Conservation (phyloP, 352 stramenopile genomes). For the Globisporangium takayamanum region DNA sequence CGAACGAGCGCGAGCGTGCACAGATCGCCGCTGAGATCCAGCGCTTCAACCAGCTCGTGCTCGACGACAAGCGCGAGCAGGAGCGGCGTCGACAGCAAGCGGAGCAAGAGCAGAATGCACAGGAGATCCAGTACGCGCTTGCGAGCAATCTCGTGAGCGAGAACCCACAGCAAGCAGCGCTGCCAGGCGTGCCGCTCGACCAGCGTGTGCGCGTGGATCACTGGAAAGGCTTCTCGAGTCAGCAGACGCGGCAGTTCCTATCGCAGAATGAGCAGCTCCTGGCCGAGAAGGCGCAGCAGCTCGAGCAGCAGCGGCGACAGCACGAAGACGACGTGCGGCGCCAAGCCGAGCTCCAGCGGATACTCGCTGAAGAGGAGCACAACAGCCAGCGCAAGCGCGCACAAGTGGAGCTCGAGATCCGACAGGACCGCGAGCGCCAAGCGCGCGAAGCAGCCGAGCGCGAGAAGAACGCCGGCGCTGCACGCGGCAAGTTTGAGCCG, state of each 20-base stretch:
- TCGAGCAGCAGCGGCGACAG: slow-evolving; percentile 26
- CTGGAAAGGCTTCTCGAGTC: slow-evolving; percentile 68
- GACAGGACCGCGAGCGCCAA: slow-evolving; percentile 40
- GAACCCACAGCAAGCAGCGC: slow-evolving; percentile 47
- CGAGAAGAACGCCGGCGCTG: slow-evolving; percentile 43
- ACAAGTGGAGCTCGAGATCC: slow-evolving; percentile 48
- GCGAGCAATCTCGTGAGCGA: slow-evolving; percentile 67
- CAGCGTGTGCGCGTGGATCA: slow-evolving; percentile 71
- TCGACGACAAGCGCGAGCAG: slow-evolving; percentile 34
- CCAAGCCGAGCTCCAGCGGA: slow-evolving; percentile 35
- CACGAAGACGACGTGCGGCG: slow-evolving; percentile 28
- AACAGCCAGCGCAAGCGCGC: slow-evolving; percentile 38
- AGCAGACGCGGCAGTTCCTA: slow-evolving; percentile 51
- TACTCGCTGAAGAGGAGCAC: slow-evolving; percentile 45
- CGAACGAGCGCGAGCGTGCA: slow-evolving; percentile 45
- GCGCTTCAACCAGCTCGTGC: slow-evolving; percentile 44
- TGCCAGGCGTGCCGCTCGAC: slow-evolving; percentile 28
- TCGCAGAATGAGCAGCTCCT: slow-evolving; percentile 54
- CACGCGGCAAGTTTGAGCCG: slow-evolving; percentile 59
- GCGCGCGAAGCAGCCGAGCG: slow-evolving; percentile 41
- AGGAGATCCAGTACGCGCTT: slow-evolving; percentile 55
- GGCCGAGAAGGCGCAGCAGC: slow-evolving; percentile 37
- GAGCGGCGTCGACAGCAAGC: slow-evolving; percentile 24
- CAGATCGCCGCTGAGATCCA: slow-evolving; percentile 41
- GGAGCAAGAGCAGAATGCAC: slow-evolving; percentile 46